phyloP scores from a whole-genome alignment of 495 filamentous ascomycete genomes.

The Trichoderma gamsii region DNA sequence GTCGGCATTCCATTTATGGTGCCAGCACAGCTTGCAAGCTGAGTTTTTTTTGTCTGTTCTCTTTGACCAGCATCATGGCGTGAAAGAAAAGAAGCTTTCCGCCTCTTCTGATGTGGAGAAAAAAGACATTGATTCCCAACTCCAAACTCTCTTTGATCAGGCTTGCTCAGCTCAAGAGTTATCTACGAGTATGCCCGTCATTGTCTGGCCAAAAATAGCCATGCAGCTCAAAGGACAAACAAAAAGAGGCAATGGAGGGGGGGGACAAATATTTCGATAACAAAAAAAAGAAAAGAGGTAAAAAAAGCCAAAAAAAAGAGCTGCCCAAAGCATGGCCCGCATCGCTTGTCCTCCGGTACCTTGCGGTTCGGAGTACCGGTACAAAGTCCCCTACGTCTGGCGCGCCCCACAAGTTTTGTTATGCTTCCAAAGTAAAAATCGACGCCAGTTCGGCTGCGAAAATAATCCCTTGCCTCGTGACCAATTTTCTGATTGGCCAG shows the following conservation, averaged over 20 bases:
- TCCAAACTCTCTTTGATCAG: too few species aligned
- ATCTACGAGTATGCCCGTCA: too few species aligned
- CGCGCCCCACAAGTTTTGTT: conserved; percentile 3
- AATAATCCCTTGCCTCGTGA: conserved; percentile 16
- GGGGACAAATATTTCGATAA: too few species aligned
- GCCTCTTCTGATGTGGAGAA: too few species aligned
- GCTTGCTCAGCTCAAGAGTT: too few species aligned
- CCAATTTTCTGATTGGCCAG: conserved; percentile 17
- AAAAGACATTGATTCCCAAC: too few species aligned
- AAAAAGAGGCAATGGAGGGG: neutral
- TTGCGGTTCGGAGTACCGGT: conserved; percentile 7
- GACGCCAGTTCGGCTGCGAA: conserved; percentile 14
- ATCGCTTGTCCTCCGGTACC: neutral
- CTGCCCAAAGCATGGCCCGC: neutral
- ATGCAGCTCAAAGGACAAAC: neutral
- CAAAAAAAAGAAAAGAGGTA: neutral
- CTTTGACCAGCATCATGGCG: too few species aligned
- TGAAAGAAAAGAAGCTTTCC: too few species aligned
- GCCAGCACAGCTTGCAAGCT: too few species aligned
- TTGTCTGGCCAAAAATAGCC: too few species aligned
- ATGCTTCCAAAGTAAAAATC: conserved; percentile 14
- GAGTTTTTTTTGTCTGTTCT: too few species aligned
- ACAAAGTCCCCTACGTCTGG: neutral
- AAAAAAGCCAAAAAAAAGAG: neutral
- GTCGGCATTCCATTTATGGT: too few species aligned